A percentile compares a stretch with the other conserved stretches of the same genome.
Conservation (phyloP, 176 grass and related monocot species). For the Carex scoparia region DNA sequence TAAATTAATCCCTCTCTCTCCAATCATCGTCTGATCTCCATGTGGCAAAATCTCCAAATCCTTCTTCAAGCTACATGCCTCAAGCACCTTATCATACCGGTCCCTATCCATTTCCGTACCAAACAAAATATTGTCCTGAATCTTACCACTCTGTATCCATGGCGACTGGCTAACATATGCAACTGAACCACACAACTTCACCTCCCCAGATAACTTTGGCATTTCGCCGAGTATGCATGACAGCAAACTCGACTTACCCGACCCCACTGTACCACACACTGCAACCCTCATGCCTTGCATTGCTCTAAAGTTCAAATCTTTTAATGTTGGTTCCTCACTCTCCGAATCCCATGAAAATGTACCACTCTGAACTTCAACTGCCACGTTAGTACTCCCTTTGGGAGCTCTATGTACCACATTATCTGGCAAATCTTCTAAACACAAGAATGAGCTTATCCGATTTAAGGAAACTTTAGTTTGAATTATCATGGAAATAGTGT, state of each 20-base stretch:
- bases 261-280: slow-evolving; percentile 69
- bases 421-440: slow-evolving; percentile 45
- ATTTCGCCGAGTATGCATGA: slow-evolving; percentile 73
- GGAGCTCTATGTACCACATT: slow-evolving; percentile 43
- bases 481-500: slow-evolving; percentile 37
- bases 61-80: slow-evolving; percentile 49
- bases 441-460: slow-evolving; percentile 50
- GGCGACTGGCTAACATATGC: slow-evolving; percentile 62
- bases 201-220: slow-evolving; percentile 55
- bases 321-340: slow-evolving; percentile 33
- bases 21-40: slow-evolving; percentile 66
- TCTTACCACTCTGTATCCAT: slow-evolving; percentile 69
- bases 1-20: slow-evolving; percentile 77
- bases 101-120: slow-evolving; percentile 33
- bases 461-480: slow-evolving; percentile 77
- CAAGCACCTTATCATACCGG: slow-evolving; percentile 41
- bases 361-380: slow-evolving; percentile 43
- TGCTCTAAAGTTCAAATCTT: slow-evolving; percentile 45
- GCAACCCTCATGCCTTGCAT: slow-evolving; percentile 47
- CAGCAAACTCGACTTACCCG: slow-evolving; percentile 69
- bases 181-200: slow-evolving; percentile 42
- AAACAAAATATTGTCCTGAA: slow-evolving; percentile 60
- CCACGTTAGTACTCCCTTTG: slow-evolving; percentile 34
- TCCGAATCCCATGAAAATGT: slow-evolving; percentile 56
- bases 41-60: slow-evolving; percentile 48